Evolutionary conservation across 208 protist species (phyloP).

Genomic region (Crithidia brevicula): DNA sequence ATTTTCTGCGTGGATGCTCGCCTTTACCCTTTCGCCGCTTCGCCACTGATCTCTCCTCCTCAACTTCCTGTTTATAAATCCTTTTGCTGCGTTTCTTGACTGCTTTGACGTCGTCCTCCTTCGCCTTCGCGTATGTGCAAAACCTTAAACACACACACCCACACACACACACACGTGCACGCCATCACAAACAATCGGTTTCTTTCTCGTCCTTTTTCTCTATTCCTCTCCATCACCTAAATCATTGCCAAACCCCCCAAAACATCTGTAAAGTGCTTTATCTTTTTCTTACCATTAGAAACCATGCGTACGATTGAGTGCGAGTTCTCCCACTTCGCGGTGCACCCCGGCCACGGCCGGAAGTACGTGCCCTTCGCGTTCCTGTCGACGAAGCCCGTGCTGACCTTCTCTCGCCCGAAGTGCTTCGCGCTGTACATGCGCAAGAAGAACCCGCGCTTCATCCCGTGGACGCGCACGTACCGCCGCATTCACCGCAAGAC

Average conservation of each 20-base stretch:
- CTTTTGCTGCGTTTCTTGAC: too few relatives aligned
- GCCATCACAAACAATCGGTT: too few relatives aligned
- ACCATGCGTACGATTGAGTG: conserved; percentile 93
- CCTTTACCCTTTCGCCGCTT: too few relatives aligned
- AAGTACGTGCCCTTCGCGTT: conserved; percentile 94
- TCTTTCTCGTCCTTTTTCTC: too few relatives aligned
- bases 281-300: conserved; percentile 24
- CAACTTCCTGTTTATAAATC: too few relatives aligned
- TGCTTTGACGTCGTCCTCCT: too few relatives aligned
- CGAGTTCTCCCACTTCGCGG: conserved; percentile 93
- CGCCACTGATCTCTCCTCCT: too few relatives aligned
- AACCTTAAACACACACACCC: neutral
- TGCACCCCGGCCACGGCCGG: conserved; percentile 94
- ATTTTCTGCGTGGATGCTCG: too few relatives aligned
- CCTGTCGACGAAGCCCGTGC: conserved; percentile 94
- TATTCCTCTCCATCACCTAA: too few relatives aligned
- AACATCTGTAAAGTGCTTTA: too few relatives aligned
- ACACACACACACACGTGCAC: neutral
- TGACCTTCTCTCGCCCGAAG: conserved; percentile 92
- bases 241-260: too few relatives aligned
- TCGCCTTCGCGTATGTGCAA: neutral
- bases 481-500: conserved; percentile 94
- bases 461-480: conserved; percentile 94
- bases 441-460: conserved; percentile 95
- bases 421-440: conserved; percentile 93